Evolutionary conservation across 768 basidiomycete genomes (phyloP).

Genomic region (Cyclocybe aegerita): DNA sequence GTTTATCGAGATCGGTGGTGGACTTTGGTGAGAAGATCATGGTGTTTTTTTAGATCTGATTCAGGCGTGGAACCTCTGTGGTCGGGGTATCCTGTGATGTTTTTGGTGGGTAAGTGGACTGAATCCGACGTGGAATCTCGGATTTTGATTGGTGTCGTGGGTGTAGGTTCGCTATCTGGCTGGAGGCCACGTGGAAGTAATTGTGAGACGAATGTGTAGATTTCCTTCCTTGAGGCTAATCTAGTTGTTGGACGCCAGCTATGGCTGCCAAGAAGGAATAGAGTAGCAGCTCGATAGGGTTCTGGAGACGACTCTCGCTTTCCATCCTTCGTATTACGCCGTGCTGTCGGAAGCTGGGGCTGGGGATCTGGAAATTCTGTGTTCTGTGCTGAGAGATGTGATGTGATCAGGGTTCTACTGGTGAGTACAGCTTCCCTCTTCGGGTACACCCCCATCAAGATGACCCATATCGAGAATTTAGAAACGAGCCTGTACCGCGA

Average conservation of each 20-base stretch:
- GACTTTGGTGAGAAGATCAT: slow-evolving; percentile 8
- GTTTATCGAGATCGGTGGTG: slow-evolving; percentile 25
- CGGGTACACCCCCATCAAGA: slow-evolving; percentile 21
- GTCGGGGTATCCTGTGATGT: slow-evolving; percentile 6
- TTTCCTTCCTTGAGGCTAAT: slow-evolving; percentile 14
- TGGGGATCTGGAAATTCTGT: slow-evolving; percentile 31
- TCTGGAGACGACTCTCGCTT: slow-evolving; percentile 9
- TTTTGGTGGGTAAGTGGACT: slow-evolving; percentile 4
- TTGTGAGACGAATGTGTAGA: slow-evolving; percentile 12
- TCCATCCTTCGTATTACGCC: slow-evolving; percentile 25
- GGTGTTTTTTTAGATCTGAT: slow-evolving; percentile 19
- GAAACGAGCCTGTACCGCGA: slow-evolving; percentile 23
- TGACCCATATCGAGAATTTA: slow-evolving; percentile 26
- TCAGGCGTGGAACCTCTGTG: slow-evolving; percentile 9
- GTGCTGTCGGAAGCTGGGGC: slow-evolving; percentile 20
- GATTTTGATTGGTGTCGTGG: slow-evolving; percentile 25
- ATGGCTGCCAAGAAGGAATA: neutral
- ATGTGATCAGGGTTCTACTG: slow-evolving; percentile 24
- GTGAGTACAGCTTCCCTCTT: slow-evolving; percentile 24
- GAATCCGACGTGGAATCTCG: slow-evolving; percentile 24
- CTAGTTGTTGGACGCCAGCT: neutral
- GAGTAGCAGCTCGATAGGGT: slow-evolving; percentile 3
- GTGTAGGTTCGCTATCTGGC: slow-evolving; percentile 9
- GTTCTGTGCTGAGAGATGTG: slow-evolving; percentile 20
- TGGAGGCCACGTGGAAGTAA: slow-evolving; percentile 23